Evolutionary conservation across 2,329 filamentous ascomycete species (phyloP).

Genomic region (Fusarium sp.): DNA sequence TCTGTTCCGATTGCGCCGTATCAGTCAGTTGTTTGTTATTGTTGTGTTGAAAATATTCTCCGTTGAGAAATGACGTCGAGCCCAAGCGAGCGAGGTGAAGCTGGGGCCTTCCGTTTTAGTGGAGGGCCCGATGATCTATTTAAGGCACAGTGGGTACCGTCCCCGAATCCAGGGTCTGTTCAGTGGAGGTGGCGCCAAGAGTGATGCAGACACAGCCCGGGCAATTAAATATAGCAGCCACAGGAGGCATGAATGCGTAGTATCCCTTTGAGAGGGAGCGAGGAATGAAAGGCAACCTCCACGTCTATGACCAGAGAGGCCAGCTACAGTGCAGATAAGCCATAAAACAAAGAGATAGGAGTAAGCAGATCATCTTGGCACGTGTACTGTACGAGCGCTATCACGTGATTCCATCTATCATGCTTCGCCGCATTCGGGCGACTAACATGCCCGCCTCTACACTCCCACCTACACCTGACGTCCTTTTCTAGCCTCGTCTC

Average conservation of each 20-base stretch:
- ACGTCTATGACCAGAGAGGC: background rate
- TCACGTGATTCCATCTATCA: constrained; percentile 40
- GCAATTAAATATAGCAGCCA: constrained; percentile 21
- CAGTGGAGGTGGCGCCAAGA: constrained; percentile 42
- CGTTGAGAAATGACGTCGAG: constrained; percentile 29
- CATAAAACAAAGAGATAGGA: background rate
- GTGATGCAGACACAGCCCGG: constrained; percentile 20
- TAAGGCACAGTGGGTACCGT: constrained; percentile 37
- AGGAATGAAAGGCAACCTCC: constrained; percentile 1
- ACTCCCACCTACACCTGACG: constrained; percentile 29
- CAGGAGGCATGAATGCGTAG: background rate
- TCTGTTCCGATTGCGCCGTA: constrained; percentile 4
- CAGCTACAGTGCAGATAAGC: background rate
- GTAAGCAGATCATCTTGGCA: background rate
- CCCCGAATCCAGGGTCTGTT: constrained; percentile 38
- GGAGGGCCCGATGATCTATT: constrained; percentile 28
- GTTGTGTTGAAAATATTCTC: background rate
- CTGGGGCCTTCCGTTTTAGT: constrained; percentile 5
- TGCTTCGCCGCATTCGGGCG: constrained; percentile 40
- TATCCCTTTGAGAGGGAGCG: background rate
- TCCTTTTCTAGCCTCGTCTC: constrained; percentile 34
- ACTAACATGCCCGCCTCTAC: constrained; percentile 23
- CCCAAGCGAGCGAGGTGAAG: constrained; percentile 21
- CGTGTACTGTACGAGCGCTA: background rate
- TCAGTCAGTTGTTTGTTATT: constrained; percentile 8